Conservation (phyloP, 2,329 filamentous ascomycete genomes). For the Fusarium pseudoanthophilum region DNA sequence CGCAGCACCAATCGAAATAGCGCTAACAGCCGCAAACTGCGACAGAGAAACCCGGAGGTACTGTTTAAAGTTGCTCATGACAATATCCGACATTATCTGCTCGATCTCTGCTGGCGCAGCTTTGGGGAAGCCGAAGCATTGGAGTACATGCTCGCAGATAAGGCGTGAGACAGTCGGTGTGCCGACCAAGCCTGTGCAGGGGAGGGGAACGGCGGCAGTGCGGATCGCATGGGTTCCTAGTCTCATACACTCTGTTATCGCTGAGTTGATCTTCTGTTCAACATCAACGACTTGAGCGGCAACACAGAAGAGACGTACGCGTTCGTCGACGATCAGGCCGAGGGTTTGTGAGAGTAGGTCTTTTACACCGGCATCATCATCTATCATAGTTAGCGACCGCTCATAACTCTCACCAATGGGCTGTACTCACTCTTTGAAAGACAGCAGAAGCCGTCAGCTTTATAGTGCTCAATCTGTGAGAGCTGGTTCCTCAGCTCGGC, state of each 20-base stretch:
- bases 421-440: slow-evolving; percentile 32
- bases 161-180: slow-evolving; percentile 42
- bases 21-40: slow-evolving; percentile 29
- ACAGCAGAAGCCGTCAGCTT: slow-evolving; percentile 42
- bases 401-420: rapidly evolving
- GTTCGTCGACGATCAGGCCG: slow-evolving; percentile 44
- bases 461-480: slow-evolving; percentile 43
- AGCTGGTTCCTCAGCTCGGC: slow-evolving; percentile 37
- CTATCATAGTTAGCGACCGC: neutral
- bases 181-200: slow-evolving; percentile 40
- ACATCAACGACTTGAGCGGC: slow-evolving; percentile 46
- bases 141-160: slow-evolving; percentile 44
- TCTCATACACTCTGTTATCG: slow-evolving; percentile 46
- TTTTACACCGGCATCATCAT: slow-evolving; percentile 39
- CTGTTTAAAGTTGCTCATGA: slow-evolving; percentile 39
- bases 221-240: slow-evolving; percentile 44
- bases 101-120: slow-evolving; percentile 38
- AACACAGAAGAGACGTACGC: slow-evolving; percentile 47
- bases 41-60: slow-evolving; percentile 38
- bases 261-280: slow-evolving; percentile 47
- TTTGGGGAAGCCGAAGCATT: slow-evolving; percentile 45
- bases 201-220: slow-evolving; percentile 41
- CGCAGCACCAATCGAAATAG: slow-evolving; percentile 29
- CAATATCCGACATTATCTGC: slow-evolving; percentile 37
- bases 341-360: slow-evolving; percentile 43